Percentiles rank a stretch among this genome's conserved stretches.
phyloP scores from a whole-genome alignment of 2,329 filamentous ascomycete species.

The Colletotrichum coccodes region DNA sequence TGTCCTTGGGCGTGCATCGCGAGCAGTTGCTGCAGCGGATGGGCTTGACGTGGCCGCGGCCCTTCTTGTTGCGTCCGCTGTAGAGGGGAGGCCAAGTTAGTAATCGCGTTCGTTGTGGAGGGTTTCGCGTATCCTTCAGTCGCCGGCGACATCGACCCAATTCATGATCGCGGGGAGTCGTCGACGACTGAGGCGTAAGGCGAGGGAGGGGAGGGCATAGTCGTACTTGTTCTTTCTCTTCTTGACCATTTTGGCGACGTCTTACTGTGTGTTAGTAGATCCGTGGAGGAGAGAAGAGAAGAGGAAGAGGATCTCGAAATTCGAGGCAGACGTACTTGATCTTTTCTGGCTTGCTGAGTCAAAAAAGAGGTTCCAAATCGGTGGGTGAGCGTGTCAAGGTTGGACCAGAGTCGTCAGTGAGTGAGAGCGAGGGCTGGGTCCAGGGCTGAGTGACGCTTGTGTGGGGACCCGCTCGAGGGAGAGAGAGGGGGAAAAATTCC shows the following conservation, averaged over 20 bases:
- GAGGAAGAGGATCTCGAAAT: not conserved
- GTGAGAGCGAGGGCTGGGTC: constrained; percentile 21
- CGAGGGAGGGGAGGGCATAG: constrained; percentile 18
- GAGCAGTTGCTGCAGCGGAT: constrained; percentile 83
- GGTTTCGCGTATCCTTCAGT: not conserved
- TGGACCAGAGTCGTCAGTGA: too few species aligned
- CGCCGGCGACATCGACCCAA: not conserved
- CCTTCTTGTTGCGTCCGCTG: constrained; percentile 99
- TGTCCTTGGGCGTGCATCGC: constrained; percentile 97
- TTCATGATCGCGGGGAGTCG: not conserved
- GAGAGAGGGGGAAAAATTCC: not conserved
- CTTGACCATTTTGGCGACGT: constrained; percentile 76
- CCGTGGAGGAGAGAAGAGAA: constrained; percentile 35
- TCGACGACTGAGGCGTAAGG: not conserved
- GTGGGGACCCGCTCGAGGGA: not conserved
- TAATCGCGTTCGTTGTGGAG: not conserved
- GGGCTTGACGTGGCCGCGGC: constrained; percentile 99
- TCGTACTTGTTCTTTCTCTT: constrained; percentile 77
- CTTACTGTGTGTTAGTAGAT: constrained; percentile 47
- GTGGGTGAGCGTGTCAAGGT: constrained; percentile 2
- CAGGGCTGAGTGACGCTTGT: constrained; percentile 1
- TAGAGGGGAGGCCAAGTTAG: constrained; percentile 37
- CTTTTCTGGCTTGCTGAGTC: constrained; percentile 34
- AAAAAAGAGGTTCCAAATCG: constrained; percentile 18
- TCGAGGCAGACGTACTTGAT: constrained; percentile 33